Conservation (phyloP, 768 basidiomycete species). For the Tricholoma saponaceum region DNA sequence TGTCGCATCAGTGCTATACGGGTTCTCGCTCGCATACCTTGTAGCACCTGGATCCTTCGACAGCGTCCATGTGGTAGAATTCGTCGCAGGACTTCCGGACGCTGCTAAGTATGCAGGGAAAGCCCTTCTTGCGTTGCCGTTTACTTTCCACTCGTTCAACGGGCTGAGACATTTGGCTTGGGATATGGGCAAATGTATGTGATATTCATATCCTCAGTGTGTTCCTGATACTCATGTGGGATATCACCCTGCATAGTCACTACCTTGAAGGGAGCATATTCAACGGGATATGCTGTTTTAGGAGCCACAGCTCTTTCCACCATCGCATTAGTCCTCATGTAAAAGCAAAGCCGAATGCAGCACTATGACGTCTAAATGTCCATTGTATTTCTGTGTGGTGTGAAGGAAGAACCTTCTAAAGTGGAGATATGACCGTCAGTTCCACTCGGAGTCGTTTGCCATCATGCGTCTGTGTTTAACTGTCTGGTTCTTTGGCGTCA, state of each 20-base stretch:
- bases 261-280: slow-evolving; percentile 75
- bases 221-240: neutral
- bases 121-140: slow-evolving; percentile 76
- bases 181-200: slow-evolving; percentile 88
- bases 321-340: slow-evolving; percentile 53
- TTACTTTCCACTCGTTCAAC: slow-evolving; percentile 88
- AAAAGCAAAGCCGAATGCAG: neutral
- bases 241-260: slow-evolving; percentile 48
- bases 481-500: too few species aligned
- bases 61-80: slow-evolving; percentile 71
- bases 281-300: slow-evolving; percentile 79
- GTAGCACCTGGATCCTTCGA: slow-evolving; percentile 77
- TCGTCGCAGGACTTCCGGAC: slow-evolving; percentile 68
- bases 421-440: too few species aligned
- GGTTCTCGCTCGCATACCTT: slow-evolving; percentile 83
- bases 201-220: neutral
- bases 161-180: slow-evolving; percentile 87
- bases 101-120: slow-evolving; percentile 76
- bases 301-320: slow-evolving; percentile 76
- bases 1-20: slow-evolving; percentile 68
- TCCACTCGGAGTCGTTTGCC: too few species aligned
- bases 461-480: too few species aligned
- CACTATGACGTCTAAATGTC: neutral
- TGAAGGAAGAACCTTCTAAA: too few species aligned
- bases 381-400: too few species aligned